Percentiles rank a stretch among this genome's conserved stretches.
These are phyloP conservation scores for Talaromyces ruber DNA, from an alignment of 495 filamentous ascomycete genomes.

Conservation along the genomic window DNA sequence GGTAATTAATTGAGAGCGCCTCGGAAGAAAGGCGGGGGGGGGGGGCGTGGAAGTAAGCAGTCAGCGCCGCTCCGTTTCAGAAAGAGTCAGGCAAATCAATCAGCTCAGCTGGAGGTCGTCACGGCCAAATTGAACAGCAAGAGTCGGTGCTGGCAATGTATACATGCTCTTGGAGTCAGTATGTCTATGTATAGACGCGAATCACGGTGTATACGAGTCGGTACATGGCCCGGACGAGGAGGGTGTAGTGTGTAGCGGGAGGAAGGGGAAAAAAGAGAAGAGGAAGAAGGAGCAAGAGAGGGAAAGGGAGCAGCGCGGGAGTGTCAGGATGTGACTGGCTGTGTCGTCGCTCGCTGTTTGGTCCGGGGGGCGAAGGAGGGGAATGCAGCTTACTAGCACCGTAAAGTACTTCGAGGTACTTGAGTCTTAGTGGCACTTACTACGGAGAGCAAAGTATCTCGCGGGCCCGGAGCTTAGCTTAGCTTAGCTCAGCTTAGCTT, in stretches of 20 bases:
- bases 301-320: not conserved
- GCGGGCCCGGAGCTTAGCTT: not conserved
- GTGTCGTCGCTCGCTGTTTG: not conserved
- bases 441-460: not conserved
- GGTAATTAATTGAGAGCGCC: too few relatives aligned
- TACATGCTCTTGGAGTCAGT: not conserved
- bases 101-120: not conserved
- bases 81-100: not conserved
- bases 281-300: not conserved
- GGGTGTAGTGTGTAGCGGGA: not conserved
- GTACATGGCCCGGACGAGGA: not conserved
- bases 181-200: not conserved
- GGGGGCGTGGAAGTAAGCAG: not conserved
- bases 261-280: not conserved
- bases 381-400: not conserved
- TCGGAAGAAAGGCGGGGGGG: constrained; percentile 1
- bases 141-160: not conserved
- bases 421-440: not conserved
- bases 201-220: not conserved
- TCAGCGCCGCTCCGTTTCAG: not conserved
- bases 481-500: constrained; percentile 2
- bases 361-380: not conserved
- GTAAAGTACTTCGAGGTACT: not conserved
- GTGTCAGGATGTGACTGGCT: constrained; percentile 1
- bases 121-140: not conserved